Base-by-base conservation (phyloP, 257 asterid genomes). In the Anisodus tanguticus region DNA sequence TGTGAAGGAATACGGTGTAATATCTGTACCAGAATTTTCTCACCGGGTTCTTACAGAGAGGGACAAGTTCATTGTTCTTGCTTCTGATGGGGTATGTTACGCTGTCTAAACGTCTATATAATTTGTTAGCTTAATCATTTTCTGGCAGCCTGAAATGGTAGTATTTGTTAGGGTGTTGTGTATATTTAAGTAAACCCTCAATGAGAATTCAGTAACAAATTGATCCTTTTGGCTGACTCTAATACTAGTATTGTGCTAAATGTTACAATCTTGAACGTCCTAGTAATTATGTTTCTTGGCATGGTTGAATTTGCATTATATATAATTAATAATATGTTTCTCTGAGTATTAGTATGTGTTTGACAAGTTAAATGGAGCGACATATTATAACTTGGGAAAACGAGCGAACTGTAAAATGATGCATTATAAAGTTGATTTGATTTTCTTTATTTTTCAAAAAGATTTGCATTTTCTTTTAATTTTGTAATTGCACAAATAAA, bases 1-100 rank as follows among this genome's bases (percentile, higher is more conserved):
- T 88, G 90, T 96, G 89, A 96, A 96, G 92, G 99, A 94, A 49
- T 96, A 94, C 84, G 99, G 99, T 55, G 98, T 96, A 64, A 96
- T 96, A 84, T 96, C 99, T 79, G 88, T 96, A 79, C 99, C 99
- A 2, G 99, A 96, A 72, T 92, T 96, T 88, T 90, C 97, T 87
- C 98, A 93, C 77, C 91, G 97, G 66, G 80, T 87, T 86, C 97
- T 96, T 83, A 89, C 88, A 11, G 97, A 93, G 70, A 88, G 84
- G 74, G 99, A 96, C 88, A 92, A 92, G 84, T 96, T 96, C 84
- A 83, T 96, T 58, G 98, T 96, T 86, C 97, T 96, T 82, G 99
- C 99, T 83, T 94, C 98, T 22, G 99, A 96, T 74, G 99, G 99
- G 93, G 99, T 96, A 93, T 17, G 95, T 74, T 79, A 76, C 2